These are phyloP conservation scores for Ilyonectria sp. DNA, from an alignment of 2,329 filamentous ascomycete species.

Conservation along the genomic window DNA sequence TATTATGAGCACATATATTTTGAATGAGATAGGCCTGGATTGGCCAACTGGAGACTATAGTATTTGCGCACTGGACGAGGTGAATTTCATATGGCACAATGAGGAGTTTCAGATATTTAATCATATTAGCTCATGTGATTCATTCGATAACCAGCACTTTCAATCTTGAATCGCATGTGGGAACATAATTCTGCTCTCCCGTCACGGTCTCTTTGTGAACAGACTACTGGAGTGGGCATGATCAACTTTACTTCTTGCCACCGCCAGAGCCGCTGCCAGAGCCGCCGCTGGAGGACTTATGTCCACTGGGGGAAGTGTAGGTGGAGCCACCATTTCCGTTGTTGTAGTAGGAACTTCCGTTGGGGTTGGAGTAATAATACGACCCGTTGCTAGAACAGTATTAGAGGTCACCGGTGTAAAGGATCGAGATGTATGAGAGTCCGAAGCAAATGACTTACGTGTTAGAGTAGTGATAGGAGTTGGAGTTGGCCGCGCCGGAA, in stretches of 20 bases:
- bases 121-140: neutral
- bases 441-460: slow-evolving; percentile 53
- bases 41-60: neutral
- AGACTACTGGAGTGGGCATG: too few relatives aligned
- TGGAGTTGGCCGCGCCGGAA: slow-evolving; percentile 67
- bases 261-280: slow-evolving; percentile 4
- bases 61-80: neutral
- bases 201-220: neutral
- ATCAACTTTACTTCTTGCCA: slow-evolving; percentile 34
- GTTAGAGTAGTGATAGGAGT: slow-evolving; percentile 80
- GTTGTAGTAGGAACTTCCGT: slow-evolving; percentile 80
- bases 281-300: slow-evolving; percentile 18
- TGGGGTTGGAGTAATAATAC: slow-evolving; percentile 81
- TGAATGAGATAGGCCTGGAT: slow-evolving; percentile 5
- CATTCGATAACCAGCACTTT: neutral
- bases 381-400: slow-evolving; percentile 67
- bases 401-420: neutral
- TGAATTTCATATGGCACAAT: neutral
- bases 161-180: too few relatives aligned
- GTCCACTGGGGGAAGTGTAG: slow-evolving; percentile 71
- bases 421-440: neutral
- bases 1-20: neutral
- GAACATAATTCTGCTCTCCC: neutral
- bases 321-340: slow-evolving; percentile 69
- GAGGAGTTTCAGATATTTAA: neutral